Evolutionary conservation across 2,329 filamentous ascomycete species (phyloP), one percentile per base, ranked within the genome.

Genomic region (Fusarium begoniae): DNA sequence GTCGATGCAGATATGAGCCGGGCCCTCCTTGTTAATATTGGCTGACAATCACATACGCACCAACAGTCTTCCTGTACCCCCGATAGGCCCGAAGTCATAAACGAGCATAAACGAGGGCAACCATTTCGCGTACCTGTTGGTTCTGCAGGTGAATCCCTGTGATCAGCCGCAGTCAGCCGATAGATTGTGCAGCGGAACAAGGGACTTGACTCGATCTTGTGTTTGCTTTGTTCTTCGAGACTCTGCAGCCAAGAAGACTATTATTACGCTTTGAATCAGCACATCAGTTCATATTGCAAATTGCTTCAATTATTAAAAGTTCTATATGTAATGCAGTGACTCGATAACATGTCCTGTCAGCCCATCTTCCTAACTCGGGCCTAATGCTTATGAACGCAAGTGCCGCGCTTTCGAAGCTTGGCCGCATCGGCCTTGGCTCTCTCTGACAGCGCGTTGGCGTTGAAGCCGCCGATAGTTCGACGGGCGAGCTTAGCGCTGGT

Each of bases 381-480:
- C 40, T 40, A 76, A 41, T 76, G 74, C 58, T 69, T 76, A 44
- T 76, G 74, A 32, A 65, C 61, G 30, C 74, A 76, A 14, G 26
- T 26, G 18, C 74, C 72, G 43, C 74, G 62, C 69, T 75, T 76
- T 47, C 72, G 66, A 43, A 76, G 63, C 51, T 59, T 63, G 17
- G 72, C 57, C 11, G 48, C 69, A n/a, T 50, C 57, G 3, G 44
- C 50, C 24, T 69, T 66, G 14, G 35, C 72, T 12, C 64, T 67
- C 17, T 66, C 53, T 30, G 69, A 71, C 24, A 76, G 61, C 4
- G 32, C 28, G 47, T 73, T 63, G 32, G 48, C 69, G 13, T 45
- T 71, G 26, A 76, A 76, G 3, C 74, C 74, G 15, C 74, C 74
- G 20, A 76, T 64, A 22, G 74, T 69, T 32, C 74, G 74, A 35